Evolutionary conservation across 768 basidiomycete species (phyloP).

Genomic region (Tephrocybe sp.): DNA sequence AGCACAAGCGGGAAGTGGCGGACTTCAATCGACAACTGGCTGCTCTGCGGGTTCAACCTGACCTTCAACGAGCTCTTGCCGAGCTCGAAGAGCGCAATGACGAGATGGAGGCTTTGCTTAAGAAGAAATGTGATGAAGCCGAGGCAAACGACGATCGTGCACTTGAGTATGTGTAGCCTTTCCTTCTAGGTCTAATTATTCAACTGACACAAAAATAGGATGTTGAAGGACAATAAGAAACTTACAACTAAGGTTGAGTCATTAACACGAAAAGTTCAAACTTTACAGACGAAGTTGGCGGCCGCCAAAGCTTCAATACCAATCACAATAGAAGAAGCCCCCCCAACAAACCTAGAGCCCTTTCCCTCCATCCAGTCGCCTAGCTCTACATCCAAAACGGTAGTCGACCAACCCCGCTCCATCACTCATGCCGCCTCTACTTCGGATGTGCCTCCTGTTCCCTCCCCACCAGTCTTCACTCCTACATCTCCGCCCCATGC

Average conservation of each 20-base stretch:
- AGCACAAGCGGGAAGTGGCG: conserved; percentile 62
- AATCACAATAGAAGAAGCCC: conserved; percentile 8
- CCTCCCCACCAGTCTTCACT: conserved; percentile 7
- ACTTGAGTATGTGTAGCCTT: conserved; percentile 57
- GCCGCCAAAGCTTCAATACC: conserved; percentile 43
- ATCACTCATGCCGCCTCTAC: conserved; percentile 20
- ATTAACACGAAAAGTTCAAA: conserved; percentile 70
- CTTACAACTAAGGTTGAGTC: conserved; percentile 65
- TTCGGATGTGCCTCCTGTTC: conserved; percentile 2
- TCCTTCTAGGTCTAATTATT: conserved; percentile 3
- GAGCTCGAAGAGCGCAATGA: conserved; percentile 68
- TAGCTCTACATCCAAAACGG: not conserved
- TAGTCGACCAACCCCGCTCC: conserved; percentile 26
- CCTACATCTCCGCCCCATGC: conserved; percentile 10
- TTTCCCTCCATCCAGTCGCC: conserved; percentile 13
- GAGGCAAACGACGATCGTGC: conserved; percentile 83
- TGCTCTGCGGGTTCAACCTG: conserved; percentile 48
- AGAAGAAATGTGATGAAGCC: conserved; percentile 70
- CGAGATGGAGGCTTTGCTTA: conserved; percentile 74
- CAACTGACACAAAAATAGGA: conserved; percentile 34
- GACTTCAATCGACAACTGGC: conserved; percentile 58
- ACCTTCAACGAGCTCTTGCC: conserved; percentile 50
- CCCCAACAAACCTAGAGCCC: conserved; percentile 9
- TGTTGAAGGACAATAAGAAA: conserved; percentile 81
- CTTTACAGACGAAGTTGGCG: conserved; percentile 63